A percentile compares a stretch with the other conserved stretches of the same genome.
These are phyloP conservation scores for Saccharomycopsis sp. DNA, from an alignment of 805 yeast species.

Conservation along the genomic window DNA sequence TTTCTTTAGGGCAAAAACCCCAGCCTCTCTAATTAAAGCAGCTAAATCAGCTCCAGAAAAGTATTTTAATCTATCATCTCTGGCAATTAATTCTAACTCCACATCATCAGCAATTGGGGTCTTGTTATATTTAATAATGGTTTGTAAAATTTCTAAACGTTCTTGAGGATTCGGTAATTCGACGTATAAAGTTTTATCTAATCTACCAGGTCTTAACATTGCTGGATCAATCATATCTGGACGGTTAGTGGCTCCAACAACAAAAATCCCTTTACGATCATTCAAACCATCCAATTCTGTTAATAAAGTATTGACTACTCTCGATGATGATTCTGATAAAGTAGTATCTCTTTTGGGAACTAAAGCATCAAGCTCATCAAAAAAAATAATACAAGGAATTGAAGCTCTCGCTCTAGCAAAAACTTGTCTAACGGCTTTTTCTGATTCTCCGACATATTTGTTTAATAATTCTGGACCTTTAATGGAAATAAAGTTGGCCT, in stretches of 20 bases:
- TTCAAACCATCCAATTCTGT: slow-evolving; percentile 94
- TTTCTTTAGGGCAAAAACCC: slow-evolving; percentile 74
- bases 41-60: slow-evolving; percentile 96
- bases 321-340: slow-evolving; percentile 77
- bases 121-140: slow-evolving; percentile 58
- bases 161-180: slow-evolving; percentile 78
- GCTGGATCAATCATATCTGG: slow-evolving; percentile 99
- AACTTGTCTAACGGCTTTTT: slow-evolving; percentile 87
- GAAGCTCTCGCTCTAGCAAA: slow-evolving; percentile 88
- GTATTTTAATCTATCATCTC: slow-evolving; percentile 73
- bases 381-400: slow-evolving; percentile 87
- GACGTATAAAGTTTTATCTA: slow-evolving; percentile 85
- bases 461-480: slow-evolving; percentile 93
- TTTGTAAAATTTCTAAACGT: slow-evolving; percentile 69
- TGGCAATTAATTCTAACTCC: slow-evolving; percentile 50
- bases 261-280: slow-evolving; percentile 87
- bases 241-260: slow-evolving; percentile 92
- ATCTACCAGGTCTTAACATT: slow-evolving; percentile 92
- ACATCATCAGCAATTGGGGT: slow-evolving; percentile 62
- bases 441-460: slow-evolving; percentile 95
- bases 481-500: slow-evolving; percentile 91
- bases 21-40: slow-evolving; percentile 88
- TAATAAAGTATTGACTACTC: slow-evolving; percentile 89
- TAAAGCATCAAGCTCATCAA: slow-evolving; percentile 92
- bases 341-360: slow-evolving; percentile 91